A percentile compares a stretch with the other conserved stretches of the same genome.
Conservation (phyloP, 2,329 filamentous ascomycete species). For the Botrytis aclada region DNA sequence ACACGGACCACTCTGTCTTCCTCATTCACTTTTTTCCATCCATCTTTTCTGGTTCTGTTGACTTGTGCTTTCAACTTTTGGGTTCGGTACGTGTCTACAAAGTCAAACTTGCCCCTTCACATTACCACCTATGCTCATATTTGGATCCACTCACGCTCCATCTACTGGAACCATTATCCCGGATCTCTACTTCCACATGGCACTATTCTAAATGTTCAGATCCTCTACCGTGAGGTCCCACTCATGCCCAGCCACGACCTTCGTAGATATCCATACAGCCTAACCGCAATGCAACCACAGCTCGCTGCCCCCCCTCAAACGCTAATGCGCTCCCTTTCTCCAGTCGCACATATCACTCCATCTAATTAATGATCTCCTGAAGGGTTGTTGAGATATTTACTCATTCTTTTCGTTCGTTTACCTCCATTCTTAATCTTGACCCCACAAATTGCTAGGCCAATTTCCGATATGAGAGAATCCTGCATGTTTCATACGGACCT, state of each 20-base stretch:
- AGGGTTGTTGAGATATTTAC: not conserved
- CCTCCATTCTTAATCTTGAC: not conserved
- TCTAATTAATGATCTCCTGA: not conserved
- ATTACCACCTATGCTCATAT: not conserved
- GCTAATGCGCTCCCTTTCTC: not conserved
- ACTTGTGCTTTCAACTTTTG: not conserved
- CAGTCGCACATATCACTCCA: not conserved
- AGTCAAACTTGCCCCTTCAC: not conserved
- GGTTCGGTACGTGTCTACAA: not conserved
- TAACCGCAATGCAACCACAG: not conserved
- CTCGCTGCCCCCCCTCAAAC: not conserved
- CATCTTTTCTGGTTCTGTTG: not conserved
- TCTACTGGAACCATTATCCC: not conserved
- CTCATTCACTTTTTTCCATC: not conserved
- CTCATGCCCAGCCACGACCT: not conserved
- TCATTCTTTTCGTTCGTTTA: not conserved
- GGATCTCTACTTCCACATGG: not conserved
- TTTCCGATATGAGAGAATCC: not conserved
- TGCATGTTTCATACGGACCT: not conserved
- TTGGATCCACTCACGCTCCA: not conserved
- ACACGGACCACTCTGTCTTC: not conserved
- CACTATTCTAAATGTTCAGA: not conserved
- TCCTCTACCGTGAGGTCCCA: not conserved
- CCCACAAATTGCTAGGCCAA: not conserved
- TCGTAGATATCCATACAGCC: not conserved